Percentiles rank a stretch among this genome's conserved stretches.
phyloP scores from a whole-genome alignment of 2,329 filamentous ascomycete genomes.

The Albifimbria verrucaria region DNA sequence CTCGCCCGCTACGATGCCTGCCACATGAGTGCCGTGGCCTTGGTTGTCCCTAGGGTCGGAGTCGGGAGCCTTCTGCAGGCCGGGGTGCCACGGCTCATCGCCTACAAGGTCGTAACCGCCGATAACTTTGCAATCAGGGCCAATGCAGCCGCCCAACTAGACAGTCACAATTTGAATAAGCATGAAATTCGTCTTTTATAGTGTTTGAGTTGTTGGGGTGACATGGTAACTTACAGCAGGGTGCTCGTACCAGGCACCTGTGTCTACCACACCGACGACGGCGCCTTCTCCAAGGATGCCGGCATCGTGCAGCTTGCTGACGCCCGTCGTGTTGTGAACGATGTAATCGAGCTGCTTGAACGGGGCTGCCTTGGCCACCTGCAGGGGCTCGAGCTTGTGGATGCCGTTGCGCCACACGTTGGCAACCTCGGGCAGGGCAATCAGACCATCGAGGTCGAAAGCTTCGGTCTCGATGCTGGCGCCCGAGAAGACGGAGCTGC shows the following conservation, averaged over 20 bases:
- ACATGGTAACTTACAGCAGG: conserved; percentile 5
- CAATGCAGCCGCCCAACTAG: conserved; percentile 19
- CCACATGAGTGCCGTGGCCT: conserved; percentile 25
- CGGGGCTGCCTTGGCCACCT: background rate
- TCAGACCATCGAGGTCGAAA: conserved; percentile 13
- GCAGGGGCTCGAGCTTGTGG: conserved; percentile 1
- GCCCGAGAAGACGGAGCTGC: conserved; percentile 16
- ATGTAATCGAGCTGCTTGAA: conserved; percentile 11
- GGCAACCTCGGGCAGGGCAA: conserved; percentile 14
- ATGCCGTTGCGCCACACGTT: conserved; percentile 15
- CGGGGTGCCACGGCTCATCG: conserved; percentile 5
- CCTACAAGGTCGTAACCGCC: conserved; percentile 21
- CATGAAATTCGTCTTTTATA: background rate
- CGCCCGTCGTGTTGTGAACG: conserved; percentile 20
- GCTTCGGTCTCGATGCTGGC: conserved; percentile 14
- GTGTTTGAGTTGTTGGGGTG: background rate
- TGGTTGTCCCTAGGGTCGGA: conserved; percentile 21
- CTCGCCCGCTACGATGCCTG: conserved; percentile 26
- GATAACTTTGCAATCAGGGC: conserved; percentile 16
- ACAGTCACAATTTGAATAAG: background rate
- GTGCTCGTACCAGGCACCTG: conserved; percentile 21
- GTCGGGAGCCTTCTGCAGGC: conserved; percentile 12
- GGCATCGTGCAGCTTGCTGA: conserved; percentile 17
- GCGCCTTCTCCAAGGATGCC: conserved; percentile 20
- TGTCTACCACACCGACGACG: conserved; percentile 22